Base-by-base conservation (phyloP, 441 rosid genomes). In the Gossypium davidsonii region DNA sequence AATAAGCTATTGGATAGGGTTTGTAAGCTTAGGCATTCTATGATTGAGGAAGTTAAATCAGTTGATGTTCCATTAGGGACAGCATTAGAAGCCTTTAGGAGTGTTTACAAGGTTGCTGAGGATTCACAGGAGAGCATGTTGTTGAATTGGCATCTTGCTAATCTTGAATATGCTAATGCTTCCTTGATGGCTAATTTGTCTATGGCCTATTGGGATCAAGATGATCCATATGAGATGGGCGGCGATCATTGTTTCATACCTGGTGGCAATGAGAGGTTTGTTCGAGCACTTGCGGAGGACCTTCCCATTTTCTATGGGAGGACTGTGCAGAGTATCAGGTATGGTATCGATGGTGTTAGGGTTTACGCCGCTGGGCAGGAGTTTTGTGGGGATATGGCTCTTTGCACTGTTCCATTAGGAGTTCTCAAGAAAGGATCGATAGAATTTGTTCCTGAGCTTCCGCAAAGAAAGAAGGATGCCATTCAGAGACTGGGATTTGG, bases 191-290 rank as follows among this genome's bases (percentile, higher is more conserved):
- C 95, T 52, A 88, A 89, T 78, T 70, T 94, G 77, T 94, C 97
- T 2, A 88, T 94, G 98, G 92, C 94, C 0, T 91, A 89, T 74
- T 94, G 98, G 96, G 97, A 94, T 85, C 97, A 90, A 74, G 98
- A 94, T 83, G 98, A 94, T 75, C 97, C 97, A 0, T 94, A 87
- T 79, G 98, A 94, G 81, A 94, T 94, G 97, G 97, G 97, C 0
- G 97, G 97, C 66, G 98, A 90, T 81, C 98, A 94, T 78, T 94
- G 98, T 78, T 94, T 94, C 77, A 89, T 90, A 37, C 97, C 97
- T 0, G 98, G 97, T 34, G 98, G 97, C 25, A 94, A 92, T 53
- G 96, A 87, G 76, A 84, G 89, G 69, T 90, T 91, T 76, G 88
- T 93, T 44, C 85, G 89, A 70, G 96, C 93, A 11, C 86, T 93